phyloP scores from a whole-genome alignment of 1,284 basidiomycete species.

The Naganishia sp. region DNA sequence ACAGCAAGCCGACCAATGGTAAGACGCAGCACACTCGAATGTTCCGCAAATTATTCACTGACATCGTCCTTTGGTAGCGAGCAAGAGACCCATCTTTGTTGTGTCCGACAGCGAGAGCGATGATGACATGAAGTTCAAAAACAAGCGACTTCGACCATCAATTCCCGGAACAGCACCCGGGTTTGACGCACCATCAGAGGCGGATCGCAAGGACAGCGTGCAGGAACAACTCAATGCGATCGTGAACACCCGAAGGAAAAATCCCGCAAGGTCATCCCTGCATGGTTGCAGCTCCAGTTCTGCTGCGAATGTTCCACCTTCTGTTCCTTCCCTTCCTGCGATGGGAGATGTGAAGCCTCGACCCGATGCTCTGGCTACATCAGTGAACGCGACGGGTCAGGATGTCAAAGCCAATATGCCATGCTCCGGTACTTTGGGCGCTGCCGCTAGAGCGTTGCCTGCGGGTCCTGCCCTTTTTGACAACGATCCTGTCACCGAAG shows the following conservation, averaged over 20 bases:
- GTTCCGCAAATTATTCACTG: too few species aligned
- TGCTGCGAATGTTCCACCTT: conserved; percentile 3
- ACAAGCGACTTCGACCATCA: conserved; percentile 21
- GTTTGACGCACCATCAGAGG: neutral
- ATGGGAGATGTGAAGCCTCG: conserved; percentile 8
- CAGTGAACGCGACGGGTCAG: too few species aligned
- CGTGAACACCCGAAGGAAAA: conserved; percentile 6
- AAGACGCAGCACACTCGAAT: neutral
- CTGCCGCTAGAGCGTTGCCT: neutral
- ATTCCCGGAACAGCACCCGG: neutral
- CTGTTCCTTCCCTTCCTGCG: neutral
- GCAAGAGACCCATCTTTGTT: conserved; percentile 20
- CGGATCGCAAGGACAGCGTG: neutral
- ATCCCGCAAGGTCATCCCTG: neutral
- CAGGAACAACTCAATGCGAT: conserved; percentile 7
- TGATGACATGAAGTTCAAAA: conserved; percentile 15
- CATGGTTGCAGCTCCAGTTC: neutral
- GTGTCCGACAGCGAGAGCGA: conserved; percentile 22
- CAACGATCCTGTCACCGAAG: neutral
- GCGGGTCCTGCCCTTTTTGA: neutral
- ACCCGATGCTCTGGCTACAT: neutral
- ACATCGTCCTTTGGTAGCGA: too few species aligned
- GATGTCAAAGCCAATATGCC: conserved; percentile 3
- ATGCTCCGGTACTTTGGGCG: too few species aligned
- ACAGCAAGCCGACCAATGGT: conserved; percentile 4